Conservation (phyloP, 495 filamentous ascomycete genomes). For the Aspergillus heteromorphus region DNA sequence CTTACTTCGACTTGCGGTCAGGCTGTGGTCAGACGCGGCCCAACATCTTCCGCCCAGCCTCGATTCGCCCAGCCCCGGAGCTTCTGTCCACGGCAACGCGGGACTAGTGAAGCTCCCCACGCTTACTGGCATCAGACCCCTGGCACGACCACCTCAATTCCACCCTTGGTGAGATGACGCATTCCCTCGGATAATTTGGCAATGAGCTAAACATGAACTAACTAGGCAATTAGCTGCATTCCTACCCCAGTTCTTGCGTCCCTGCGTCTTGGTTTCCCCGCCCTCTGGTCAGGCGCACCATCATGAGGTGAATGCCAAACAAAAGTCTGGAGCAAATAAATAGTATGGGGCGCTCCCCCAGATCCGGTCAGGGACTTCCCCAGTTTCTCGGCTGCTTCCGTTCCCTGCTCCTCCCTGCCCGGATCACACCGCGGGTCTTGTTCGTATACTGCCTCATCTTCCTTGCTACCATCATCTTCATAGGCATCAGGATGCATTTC, state of each 20-base stretch:
- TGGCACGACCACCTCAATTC: background rate
- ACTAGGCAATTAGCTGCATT: constrained; percentile 1
- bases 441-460: constrained; percentile 29
- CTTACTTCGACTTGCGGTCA: background rate
- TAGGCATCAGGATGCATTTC: constrained; percentile 40
- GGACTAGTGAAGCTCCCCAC: background rate
- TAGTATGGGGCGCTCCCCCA: constrained; percentile 14
- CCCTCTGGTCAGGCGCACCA: constrained; percentile 15
- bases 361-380: constrained; percentile 8
- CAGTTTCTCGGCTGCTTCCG: constrained; percentile 24
- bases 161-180: constrained; percentile 9
- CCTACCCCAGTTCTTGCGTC: constrained; percentile 8
- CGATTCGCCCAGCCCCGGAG: background rate
- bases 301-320: constrained; percentile 15
- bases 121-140: constrained; percentile 3
- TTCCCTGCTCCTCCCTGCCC: constrained; percentile 28
- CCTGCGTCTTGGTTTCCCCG: constrained; percentile 7
- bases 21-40: constrained; percentile 4
- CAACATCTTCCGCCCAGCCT: background rate
- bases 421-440: constrained; percentile 26
- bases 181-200: constrained; percentile 17
- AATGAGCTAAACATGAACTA: constrained; percentile 8
- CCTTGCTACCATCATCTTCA: constrained; percentile 21
- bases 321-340: constrained; percentile 5
- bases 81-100: background rate